Percentiles rank a stretch among this genome's conserved stretches.
Conservation (phyloP, 208 protist species). For the Crithidia fasciculata region DNA sequence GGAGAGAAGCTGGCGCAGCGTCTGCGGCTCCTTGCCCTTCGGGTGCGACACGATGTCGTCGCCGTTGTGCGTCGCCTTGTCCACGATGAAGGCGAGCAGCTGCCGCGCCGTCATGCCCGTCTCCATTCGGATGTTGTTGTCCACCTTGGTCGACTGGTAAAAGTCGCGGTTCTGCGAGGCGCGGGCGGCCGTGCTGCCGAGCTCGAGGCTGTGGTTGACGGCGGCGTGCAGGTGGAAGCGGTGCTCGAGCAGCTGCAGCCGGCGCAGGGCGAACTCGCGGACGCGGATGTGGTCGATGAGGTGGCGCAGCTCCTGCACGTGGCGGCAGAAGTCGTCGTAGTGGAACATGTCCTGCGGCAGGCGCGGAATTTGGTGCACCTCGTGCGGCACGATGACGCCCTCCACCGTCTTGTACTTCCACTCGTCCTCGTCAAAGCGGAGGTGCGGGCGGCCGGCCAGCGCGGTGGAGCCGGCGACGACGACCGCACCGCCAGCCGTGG, state of each 20-base stretch:
- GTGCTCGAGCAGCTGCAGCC: slow-evolving; percentile 91
- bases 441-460: neutral
- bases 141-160: slow-evolving; percentile 95
- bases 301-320: slow-evolving; percentile 76
- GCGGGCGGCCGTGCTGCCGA: slow-evolving; percentile 71
- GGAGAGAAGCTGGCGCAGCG: slow-evolving; percentile 77
- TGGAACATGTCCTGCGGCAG: slow-evolving; percentile 88
- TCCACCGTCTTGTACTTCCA: slow-evolving; percentile 93
- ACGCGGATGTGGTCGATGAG: slow-evolving; percentile 70
- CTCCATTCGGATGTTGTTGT: slow-evolving; percentile 96
- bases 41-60: slow-evolving; percentile 94
- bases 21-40: slow-evolving; percentile 82
- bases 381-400: slow-evolving; percentile 87
- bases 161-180: slow-evolving; percentile 93
- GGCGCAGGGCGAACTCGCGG: slow-evolving; percentile 84
- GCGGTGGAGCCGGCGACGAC: no score
- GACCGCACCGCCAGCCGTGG: no score
- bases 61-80: slow-evolving; percentile 91
- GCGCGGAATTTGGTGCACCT: slow-evolving; percentile 89
- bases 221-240: slow-evolving; percentile 93
- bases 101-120: slow-evolving; percentile 94
- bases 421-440: slow-evolving; percentile 83
- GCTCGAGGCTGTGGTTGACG: slow-evolving; percentile 90
- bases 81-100: slow-evolving; percentile 95
- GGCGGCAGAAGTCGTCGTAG: slow-evolving; percentile 81